A percentile compares a stretch with the other conserved stretches of the same genome.
Conservation (phyloP, 2,329 filamentous ascomycete genomes). For the Scedosporium boydii region DNA sequence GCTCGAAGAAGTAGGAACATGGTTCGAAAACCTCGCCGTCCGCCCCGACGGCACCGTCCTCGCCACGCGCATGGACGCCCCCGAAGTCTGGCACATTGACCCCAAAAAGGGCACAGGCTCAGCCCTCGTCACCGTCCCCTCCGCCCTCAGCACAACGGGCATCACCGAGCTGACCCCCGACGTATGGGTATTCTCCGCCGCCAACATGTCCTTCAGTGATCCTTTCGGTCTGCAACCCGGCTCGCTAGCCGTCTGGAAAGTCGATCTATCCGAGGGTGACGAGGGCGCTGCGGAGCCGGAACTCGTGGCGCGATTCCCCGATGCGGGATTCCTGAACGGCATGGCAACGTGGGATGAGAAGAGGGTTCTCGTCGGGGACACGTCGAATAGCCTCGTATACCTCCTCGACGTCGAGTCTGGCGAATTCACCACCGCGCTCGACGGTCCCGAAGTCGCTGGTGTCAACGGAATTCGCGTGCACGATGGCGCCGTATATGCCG, state of each 20-base stretch:
- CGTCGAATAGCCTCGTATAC: background rate
- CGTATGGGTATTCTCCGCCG: slow-evolving; percentile 6
- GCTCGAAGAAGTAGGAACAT: slow-evolving; percentile 2
- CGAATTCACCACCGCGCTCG: slow-evolving; percentile 1
- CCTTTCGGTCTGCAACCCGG: background rate
- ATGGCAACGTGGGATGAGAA: slow-evolving; percentile 5
- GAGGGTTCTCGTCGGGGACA: slow-evolving; percentile 5
- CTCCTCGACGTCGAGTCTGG: slow-evolving; percentile 5
- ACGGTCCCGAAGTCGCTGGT: background rate
- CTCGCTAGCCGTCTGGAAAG: slow-evolving; percentile 4
- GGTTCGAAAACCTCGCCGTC: slow-evolving; percentile 8
- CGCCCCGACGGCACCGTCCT: slow-evolving; percentile 5
- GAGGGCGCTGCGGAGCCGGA: background rate
- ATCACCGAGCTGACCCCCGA: slow-evolving; percentile 5
- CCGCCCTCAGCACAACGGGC: slow-evolving; percentile 7
- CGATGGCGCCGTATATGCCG: background rate
- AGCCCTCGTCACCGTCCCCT: background rate
- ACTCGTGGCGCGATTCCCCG: slow-evolving; percentile 2
- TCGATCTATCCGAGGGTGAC: background rate
- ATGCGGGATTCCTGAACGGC: slow-evolving; percentile 6
- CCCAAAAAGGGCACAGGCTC: background rate
- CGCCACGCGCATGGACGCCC: slow-evolving; percentile 7
- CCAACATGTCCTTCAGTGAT: slow-evolving; percentile 5
- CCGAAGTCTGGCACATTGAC: slow-evolving; percentile 8
- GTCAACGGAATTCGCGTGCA: slow-evolving; percentile 6